Evolutionary conservation across 371 early-diverging fungal genomes (phyloP).

Genomic region (Mucor circinelloides): DNA sequence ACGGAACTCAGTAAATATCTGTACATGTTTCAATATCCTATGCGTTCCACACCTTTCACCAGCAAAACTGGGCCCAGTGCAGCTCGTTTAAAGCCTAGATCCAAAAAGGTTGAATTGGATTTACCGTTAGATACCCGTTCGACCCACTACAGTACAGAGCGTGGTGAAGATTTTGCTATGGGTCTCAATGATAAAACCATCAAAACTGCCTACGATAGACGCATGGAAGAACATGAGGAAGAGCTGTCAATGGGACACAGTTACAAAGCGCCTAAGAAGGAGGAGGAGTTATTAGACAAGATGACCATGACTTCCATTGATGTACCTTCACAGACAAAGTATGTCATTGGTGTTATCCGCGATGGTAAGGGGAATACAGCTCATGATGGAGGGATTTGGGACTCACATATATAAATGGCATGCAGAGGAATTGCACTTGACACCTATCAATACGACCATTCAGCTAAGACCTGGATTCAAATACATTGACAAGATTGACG

Average conservation of each 20-base stretch:
- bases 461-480: slow-evolving; percentile 86
- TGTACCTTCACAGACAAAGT: slow-evolving; percentile 79
- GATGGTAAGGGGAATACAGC: slow-evolving; percentile 52
- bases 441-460: slow-evolving; percentile 70
- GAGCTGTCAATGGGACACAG: slow-evolving; percentile 34
- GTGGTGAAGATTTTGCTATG: slow-evolving; percentile 79
- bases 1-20: slow-evolving; percentile 69
- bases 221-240: slow-evolving; percentile 55
- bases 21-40: slow-evolving; percentile 86
- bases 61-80: slow-evolving; percentile 51
- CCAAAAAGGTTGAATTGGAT: slow-evolving; percentile 85
- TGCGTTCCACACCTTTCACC: slow-evolving; percentile 60
- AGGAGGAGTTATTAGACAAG: slow-evolving; percentile 66
- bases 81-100: slow-evolving; percentile 83
- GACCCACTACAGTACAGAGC: slow-evolving; percentile 71
- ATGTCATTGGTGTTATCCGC: slow-evolving; percentile 77
- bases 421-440: slow-evolving; percentile 81
- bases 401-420: neutral
- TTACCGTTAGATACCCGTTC: slow-evolving; percentile 76
- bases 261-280: slow-evolving; percentile 28
- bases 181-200: slow-evolving; percentile 76
- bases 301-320: slow-evolving; percentile 76
- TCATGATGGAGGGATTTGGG: neutral
- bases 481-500: slow-evolving; percentile 87
- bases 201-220: slow-evolving; percentile 68